phyloP scores from a whole-genome alignment of 2,329 filamentous ascomycete species.

The Diplocarpon rosae region DNA sequence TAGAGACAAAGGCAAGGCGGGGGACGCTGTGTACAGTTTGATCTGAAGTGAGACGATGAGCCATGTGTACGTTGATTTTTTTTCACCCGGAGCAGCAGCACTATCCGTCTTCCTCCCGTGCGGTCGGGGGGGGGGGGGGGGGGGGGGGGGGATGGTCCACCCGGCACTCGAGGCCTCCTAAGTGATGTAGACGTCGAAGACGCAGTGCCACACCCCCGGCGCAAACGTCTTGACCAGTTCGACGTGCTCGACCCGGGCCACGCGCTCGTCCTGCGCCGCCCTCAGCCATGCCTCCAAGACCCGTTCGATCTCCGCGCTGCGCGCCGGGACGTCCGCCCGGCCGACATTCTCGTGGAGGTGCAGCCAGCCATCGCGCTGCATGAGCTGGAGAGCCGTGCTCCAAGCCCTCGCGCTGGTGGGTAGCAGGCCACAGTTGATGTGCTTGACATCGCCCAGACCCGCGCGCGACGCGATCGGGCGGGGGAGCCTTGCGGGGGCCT shows the following conservation, averaged over 20 bases:
- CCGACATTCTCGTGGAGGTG: conserved; percentile 59
- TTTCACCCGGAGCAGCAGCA: too few relatives aligned
- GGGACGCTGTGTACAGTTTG: too few relatives aligned
- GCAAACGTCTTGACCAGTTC: conserved; percentile 61
- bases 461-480: conserved; percentile 6
- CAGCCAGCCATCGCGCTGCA: conserved; percentile 39
- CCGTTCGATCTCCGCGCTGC: conserved; percentile 18
- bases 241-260: conserved; percentile 39
- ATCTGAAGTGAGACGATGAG: too few relatives aligned
- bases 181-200: conserved; percentile 46
- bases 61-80: too few relatives aligned
- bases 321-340: conserved; percentile 37
- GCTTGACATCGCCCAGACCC: conserved; percentile 28
- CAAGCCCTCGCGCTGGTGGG: conserved; percentile 46
- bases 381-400: conserved; percentile 38
- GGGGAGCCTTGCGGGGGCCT: conserved; percentile 26
- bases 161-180: not conserved
- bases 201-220: conserved; percentile 58
- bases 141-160: too few relatives aligned
- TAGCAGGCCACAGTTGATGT: conserved; percentile 54
- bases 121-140: too few relatives aligned
- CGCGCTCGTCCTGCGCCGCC: conserved; percentile 4
- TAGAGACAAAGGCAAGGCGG: too few relatives aligned
- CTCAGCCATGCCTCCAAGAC: conserved; percentile 13
- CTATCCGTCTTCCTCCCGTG: too few relatives aligned